A percentile compares a stretch with the other conserved stretches of the same genome.
phyloP scores from a whole-genome alignment of 306 rosid species.

The Prunus mongolica region DNA sequence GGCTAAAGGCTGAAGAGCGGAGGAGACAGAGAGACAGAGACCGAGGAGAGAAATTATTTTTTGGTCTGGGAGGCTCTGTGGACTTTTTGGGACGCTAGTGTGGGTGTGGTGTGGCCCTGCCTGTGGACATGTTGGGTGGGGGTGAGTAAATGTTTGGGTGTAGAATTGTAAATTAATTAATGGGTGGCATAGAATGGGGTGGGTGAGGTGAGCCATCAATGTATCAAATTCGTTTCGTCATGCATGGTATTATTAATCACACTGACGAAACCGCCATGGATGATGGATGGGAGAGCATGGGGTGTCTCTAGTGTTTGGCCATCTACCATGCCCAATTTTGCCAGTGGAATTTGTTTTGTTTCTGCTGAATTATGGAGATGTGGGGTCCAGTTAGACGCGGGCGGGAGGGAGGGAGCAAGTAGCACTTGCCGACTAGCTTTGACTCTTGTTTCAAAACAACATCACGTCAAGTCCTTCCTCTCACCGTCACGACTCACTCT shows the following conservation, averaged over 20 bases:
- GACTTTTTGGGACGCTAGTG: too few species aligned
- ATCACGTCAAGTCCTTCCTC: too few species aligned
- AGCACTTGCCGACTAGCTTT: background rate
- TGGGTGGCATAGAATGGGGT: background rate
- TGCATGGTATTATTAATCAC: too few species aligned
- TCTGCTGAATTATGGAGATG: background rate
- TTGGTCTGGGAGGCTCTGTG: background rate
- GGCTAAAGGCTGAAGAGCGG: background rate
- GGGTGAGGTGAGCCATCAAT: background rate
- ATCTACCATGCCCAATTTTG: background rate
- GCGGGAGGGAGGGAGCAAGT: background rate
- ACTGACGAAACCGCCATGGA: too few species aligned
- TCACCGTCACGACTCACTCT: background rate
- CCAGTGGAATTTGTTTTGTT: background rate
- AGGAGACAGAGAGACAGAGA: background rate
- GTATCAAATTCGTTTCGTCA: too few species aligned
- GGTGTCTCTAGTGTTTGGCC: background rate
- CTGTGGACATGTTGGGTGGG: background rate
- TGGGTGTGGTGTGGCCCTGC: too few species aligned
- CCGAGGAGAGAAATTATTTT: background rate
- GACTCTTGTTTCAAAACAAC: background rate
- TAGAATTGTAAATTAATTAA: background rate
- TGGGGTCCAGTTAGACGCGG: background rate
- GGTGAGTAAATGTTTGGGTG: background rate
- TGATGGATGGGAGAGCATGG: too few species aligned